These are phyloP conservation scores for Aspergillus ruber DNA, from an alignment of 2,329 filamentous ascomycete genomes.

Conservation along the genomic window DNA sequence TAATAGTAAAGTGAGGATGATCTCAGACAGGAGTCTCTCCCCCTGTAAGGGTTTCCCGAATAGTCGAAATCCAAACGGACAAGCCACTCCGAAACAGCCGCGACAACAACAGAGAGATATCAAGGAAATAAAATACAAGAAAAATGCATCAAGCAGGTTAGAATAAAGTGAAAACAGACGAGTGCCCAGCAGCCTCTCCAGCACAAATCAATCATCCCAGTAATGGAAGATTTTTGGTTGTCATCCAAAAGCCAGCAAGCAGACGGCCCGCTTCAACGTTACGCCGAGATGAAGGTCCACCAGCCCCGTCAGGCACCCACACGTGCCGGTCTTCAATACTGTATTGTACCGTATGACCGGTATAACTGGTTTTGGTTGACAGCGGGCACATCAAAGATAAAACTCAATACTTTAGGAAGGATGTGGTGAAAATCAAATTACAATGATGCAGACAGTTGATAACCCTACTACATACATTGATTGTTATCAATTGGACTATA, in stretches of 20 bases:
- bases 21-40: conserved; percentile 2
- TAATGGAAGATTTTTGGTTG: conserved; percentile 1
- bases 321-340: background rate
- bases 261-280: conserved; percentile 20
- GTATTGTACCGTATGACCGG: conserved; percentile 3
- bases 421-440: background rate
- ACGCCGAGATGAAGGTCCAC: conserved; percentile 18
- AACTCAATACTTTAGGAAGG: no score
- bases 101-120: background rate
- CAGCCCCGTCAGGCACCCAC: background rate
- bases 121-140: conserved; percentile 3
- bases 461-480: no score
- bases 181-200: background rate
- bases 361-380: background rate
- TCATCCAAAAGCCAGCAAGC: conserved; percentile 9
- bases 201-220: background rate
- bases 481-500: no score
- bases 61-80: conserved; percentile 5
- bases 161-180: conserved; percentile 4
- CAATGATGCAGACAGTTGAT: no score
- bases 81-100: conserved; percentile 11
- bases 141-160: conserved; percentile 8
- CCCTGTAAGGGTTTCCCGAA: conserved; percentile 1
- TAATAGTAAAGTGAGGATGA: background rate
- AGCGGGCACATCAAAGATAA: background rate